These are phyloP conservation scores for Bisporella sp. DNA, from an alignment of 2,329 filamentous ascomycete genomes.

Conservation along the genomic window DNA sequence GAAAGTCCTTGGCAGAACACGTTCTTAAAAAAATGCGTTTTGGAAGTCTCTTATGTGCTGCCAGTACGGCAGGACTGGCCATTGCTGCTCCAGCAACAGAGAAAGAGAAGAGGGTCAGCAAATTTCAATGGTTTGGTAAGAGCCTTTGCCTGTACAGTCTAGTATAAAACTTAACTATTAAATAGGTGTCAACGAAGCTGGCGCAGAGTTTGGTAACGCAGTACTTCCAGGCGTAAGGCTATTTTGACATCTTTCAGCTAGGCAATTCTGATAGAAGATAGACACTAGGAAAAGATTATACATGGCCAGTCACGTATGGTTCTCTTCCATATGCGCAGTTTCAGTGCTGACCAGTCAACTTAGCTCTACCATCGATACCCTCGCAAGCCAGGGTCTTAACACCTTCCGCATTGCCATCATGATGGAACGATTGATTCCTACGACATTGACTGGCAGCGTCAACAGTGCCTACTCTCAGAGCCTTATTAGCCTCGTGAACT, in stretches of 20 bases:
- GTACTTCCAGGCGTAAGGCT: conserved; percentile 41
- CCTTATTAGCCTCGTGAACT: conserved; percentile 35
- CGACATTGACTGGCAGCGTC: conserved; percentile 37
- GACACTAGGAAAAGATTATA: conserved; percentile 49
- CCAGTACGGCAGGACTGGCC: not conserved
- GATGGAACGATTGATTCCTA: conserved; percentile 51
- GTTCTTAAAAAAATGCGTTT: not conserved
- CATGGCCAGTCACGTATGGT: conserved; percentile 3
- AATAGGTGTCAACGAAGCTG: conserved; percentile 35
- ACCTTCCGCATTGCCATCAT: conserved; percentile 32
- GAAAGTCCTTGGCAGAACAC: not conserved
- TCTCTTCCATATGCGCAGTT: too few relatives aligned
- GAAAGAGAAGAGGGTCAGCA: conserved; percentile 1
- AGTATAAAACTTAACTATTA: not conserved
- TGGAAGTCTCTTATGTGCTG: not conserved
- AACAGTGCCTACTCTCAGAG: conserved; percentile 37
- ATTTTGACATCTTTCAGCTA: too few relatives aligned
- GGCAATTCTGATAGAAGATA: too few relatives aligned
- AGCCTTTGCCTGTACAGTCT: not conserved
- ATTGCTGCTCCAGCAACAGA: conserved; percentile 1
- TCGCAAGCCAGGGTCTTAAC: conserved; percentile 18
- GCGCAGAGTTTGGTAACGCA: conserved; percentile 54
- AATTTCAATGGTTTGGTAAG: conserved; percentile 1
- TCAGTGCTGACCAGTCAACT: not conserved
- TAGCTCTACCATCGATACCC: conserved; percentile 14